Evolutionary conservation across 73 alveolate genomes (phyloP), one percentile per base, ranked within the genome.

Genomic region (Uronychia setigera): DNA sequence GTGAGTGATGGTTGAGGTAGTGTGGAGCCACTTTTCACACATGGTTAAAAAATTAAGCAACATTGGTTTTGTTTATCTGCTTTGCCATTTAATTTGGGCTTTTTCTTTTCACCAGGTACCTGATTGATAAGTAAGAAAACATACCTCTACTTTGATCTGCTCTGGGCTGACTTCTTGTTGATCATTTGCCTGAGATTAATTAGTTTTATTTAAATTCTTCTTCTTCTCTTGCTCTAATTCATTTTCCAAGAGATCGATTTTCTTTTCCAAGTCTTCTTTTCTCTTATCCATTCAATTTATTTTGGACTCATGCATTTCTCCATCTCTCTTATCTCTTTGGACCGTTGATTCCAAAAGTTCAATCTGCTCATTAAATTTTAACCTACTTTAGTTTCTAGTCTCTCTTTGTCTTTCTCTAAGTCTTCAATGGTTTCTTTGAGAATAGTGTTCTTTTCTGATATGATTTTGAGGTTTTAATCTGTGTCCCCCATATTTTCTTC

Each of bases 231-330:
- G n/a, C n/a, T n/a, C n/a, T n/a, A n/a, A n/a, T n/a, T n/a, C n/a
- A n/a, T n/a, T n/a, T n/a, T 46, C 19, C n/a, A 46, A 19, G 67
- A 5, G n/a, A 5, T 19, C 67, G 67, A 46, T 46, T 32, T 74
- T 74, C 79, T 29, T 60, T 58, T 76, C 81, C 9, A 82, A 33
- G 27, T 82, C 89, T 30, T 74, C 77, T 27, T 83, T 74, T 29
- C 35, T 33, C 59, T 74, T 29, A 0, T 78, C 76, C 74, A 30
- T 35, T 1, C 31, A 67, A 11, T 82, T 78, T 0, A 80, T 83
- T 35, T 67, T 82, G 5, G 35, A 78, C 5, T 58, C 57, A 1
- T 74, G 29, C 26, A 74, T 0, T 19, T 74, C 60, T 29, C 74
- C 83, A 33, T 60, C 76, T 30, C 78, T 60, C 1, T 31, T 32